phyloP scores from a whole-genome alignment of 495 filamentous ascomycete genomes.

The Durotheca rogersii region DNA sequence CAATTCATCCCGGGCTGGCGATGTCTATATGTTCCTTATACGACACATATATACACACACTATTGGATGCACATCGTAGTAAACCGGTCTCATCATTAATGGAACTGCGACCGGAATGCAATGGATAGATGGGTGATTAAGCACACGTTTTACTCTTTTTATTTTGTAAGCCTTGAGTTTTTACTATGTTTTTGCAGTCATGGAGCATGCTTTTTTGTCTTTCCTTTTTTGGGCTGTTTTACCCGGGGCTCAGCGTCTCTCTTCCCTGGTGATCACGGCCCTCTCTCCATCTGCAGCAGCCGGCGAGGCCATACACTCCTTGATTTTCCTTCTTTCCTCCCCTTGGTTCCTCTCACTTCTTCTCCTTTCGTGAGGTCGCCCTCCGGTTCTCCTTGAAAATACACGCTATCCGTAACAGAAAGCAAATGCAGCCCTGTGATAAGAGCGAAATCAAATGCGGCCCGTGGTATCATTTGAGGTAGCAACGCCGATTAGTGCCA shows the following conservation, averaged over 20 bases:
- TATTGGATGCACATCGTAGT: not conserved
- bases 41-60: too few relatives aligned
- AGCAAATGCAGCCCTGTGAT: conserved; percentile 32
- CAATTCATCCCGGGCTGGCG: conserved; percentile 1
- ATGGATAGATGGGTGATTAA: conserved; percentile 5
- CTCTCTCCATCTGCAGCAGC: conserved; percentile 4
- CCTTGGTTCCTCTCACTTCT: conserved; percentile 28
- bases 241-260: too few relatives aligned
- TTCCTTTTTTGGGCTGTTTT: conserved; percentile 11
- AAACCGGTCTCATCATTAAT: not conserved
- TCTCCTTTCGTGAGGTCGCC: conserved; percentile 34
- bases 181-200: conserved; percentile 34
- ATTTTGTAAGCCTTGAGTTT: conserved; percentile 34
- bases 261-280: conserved; percentile 25
- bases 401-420: conserved; percentile 36
- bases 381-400: conserved; percentile 39
- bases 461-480: conserved; percentile 43
- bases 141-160: conserved; percentile 33
- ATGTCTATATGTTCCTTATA: too few relatives aligned
- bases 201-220: conserved; percentile 34
- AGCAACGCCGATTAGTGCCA: conserved; percentile 38
- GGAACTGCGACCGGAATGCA: conserved; percentile 4
- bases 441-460: conserved; percentile 35
- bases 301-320: conserved; percentile 17
- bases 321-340: conserved; percentile 20